Percentiles rank a stretch among this genome's conserved stretches.
phyloP scores from a whole-genome alignment of 1,284 basidiomycete genomes.

The Pyrrhoderma lamaoense region DNA sequence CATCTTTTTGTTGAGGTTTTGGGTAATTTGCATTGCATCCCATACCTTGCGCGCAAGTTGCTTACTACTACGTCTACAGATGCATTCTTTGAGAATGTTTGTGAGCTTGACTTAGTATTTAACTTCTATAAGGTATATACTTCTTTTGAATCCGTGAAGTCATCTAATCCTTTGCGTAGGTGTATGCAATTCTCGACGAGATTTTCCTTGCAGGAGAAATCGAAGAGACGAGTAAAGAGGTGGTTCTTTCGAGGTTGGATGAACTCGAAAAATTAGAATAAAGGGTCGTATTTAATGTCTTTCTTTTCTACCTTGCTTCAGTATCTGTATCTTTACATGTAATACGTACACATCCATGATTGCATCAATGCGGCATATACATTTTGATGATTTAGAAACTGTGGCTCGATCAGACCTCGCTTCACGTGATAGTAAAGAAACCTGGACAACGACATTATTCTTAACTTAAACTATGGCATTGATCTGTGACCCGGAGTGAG shows the following conservation, averaged over 20 bases:
- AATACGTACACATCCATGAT: too few species aligned
- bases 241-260: constrained; percentile 85
- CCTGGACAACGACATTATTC: too few species aligned
- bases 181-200: constrained; percentile 96
- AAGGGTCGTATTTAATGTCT: background rate
- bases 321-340: background rate
- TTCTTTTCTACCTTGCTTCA: background rate
- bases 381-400: background rate
- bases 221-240: constrained; percentile 95
- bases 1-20: constrained; percentile 98
- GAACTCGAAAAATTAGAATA: constrained; percentile 86
- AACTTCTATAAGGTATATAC: constrained; percentile 89
- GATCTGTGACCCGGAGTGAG: constrained; percentile 19
- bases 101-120: constrained; percentile 95
- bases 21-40: constrained; percentile 38
- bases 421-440: too few species aligned
- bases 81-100: constrained; percentile 97
- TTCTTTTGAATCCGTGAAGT: constrained; percentile 6
- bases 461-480: constrained; percentile 13
- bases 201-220: constrained; percentile 99
- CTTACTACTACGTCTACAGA: constrained; percentile 42
- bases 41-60: background rate
- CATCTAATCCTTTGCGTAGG: constrained; percentile 38
- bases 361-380: too few species aligned
- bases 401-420: background rate